Conservation (phyloP, 2,329 filamentous ascomycete species). For the Emericellopsis cladophorae region DNA sequence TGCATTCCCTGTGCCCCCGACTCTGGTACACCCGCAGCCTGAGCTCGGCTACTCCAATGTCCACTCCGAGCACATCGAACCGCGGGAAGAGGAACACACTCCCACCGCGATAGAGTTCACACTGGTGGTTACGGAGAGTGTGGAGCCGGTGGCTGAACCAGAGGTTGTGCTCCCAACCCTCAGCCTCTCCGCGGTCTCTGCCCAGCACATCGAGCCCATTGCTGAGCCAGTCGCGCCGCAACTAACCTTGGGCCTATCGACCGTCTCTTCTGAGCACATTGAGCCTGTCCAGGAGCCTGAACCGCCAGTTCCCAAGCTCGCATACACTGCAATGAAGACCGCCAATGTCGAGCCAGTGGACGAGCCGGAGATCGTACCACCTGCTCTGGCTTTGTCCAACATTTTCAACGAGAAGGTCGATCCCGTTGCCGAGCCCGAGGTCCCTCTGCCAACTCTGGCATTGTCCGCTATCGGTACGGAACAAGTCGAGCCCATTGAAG, state of each 20-base stretch:
- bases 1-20: conserved; percentile 41
- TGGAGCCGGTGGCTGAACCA: conserved; percentile 27
- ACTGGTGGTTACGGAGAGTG: conserved; percentile 19
- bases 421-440: conserved; percentile 10
- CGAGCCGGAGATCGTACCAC: conserved; percentile 8
- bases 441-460: conserved; percentile 9
- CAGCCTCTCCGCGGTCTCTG: conserved; percentile 14
- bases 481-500: conserved; percentile 14
- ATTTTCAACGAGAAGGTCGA: conserved; percentile 15
- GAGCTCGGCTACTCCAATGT: conserved; percentile 30
- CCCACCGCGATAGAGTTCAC: conserved; percentile 20
- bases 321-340: conserved; percentile 14
- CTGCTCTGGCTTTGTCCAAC: conserved; percentile 13
- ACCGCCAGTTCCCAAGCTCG: conserved; percentile 11
- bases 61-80: conserved; percentile 29
- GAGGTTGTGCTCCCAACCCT: conserved; percentile 12
- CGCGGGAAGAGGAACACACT: conserved; percentile 20
- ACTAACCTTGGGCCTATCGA: conserved; percentile 22
- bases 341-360: conserved; percentile 16
- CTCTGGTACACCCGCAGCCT: conserved; percentile 20
- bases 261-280: conserved; percentile 20
- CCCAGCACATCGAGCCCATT: conserved; percentile 12
- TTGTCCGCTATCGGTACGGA: conserved; percentile 15
- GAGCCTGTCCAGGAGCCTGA: conserved; percentile 15
- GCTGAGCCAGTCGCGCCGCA: conserved; percentile 16